phyloP scores from a whole-genome alignment of 108 stramenopile species.

The Seminavis robusta region DNA sequence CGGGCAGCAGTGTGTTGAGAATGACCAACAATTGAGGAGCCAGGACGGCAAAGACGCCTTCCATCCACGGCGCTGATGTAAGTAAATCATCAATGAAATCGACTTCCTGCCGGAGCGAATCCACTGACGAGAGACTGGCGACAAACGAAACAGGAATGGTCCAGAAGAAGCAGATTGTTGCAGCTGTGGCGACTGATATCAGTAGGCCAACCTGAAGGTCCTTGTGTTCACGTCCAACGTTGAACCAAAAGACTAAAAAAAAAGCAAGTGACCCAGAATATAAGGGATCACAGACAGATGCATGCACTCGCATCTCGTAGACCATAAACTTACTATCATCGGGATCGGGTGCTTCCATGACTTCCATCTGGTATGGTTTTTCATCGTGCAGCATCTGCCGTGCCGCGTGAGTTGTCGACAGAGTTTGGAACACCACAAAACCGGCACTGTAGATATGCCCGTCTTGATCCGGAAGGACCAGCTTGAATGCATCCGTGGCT shows the following conservation, averaged over 20 bases:
- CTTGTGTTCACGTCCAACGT: conserved; percentile 29
- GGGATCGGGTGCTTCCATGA: conserved; percentile 25
- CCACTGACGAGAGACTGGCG: conserved; percentile 30
- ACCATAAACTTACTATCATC: conserved; percentile 6
- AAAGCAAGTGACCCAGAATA: conserved; percentile 2
- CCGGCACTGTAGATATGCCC: conserved; percentile 5
- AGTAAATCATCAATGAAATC: conserved; percentile 24
- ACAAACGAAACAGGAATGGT: conserved; percentile 52
- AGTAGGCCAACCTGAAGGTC: conserved; percentile 30
- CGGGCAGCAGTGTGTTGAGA: conserved; percentile 28
- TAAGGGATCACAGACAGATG: not conserved
- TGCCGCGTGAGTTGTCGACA: conserved; percentile 22
- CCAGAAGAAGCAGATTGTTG: conserved; percentile 35
- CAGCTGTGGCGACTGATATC: conserved; percentile 21
- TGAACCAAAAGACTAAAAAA: conserved; percentile 33
- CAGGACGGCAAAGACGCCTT: conserved; percentile 15
- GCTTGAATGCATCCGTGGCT: not conserved
- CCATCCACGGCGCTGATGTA: conserved; percentile 22
- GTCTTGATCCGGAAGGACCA: not conserved
- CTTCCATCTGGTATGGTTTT: conserved; percentile 26
- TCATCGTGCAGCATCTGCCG: conserved; percentile 36
- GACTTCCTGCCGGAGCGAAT: conserved; percentile 22
- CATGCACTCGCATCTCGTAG: not conserved
- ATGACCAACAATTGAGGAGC: conserved; percentile 41
- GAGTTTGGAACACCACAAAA: conserved; percentile 27